Conservation (phyloP, 805 yeast genomes). For the Candida multigemmis region DNA sequence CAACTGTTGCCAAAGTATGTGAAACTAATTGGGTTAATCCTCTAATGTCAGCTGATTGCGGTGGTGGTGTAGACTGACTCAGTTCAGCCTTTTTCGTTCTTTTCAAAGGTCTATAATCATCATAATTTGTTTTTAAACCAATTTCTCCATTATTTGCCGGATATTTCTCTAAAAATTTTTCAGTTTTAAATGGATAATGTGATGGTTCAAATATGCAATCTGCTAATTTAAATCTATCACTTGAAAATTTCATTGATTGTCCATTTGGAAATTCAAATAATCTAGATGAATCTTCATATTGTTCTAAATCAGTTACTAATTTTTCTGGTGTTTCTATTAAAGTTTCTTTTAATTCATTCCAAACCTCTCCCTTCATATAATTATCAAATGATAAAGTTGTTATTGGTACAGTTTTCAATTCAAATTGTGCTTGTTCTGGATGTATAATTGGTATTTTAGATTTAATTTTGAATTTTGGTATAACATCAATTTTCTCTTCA, state of each 20-base stretch:
- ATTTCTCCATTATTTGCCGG: slow-evolving; percentile 44
- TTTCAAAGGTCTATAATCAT: slow-evolving; percentile 70
- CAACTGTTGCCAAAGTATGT: slow-evolving; percentile 49
- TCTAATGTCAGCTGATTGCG: slow-evolving; percentile 11
- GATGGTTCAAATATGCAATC: slow-evolving; percentile 68
- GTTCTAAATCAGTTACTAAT: slow-evolving; percentile 11
- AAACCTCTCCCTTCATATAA: slow-evolving; percentile 45
- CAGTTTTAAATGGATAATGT: slow-evolving; percentile 24
- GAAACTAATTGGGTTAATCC: slow-evolving; percentile 57
- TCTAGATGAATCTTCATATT: slow-evolving; percentile 22
- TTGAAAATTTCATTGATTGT: slow-evolving; percentile 49
- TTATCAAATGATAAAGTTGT: slow-evolving; percentile 43
- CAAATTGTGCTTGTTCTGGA: slow-evolving; percentile 18
- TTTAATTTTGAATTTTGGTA: slow-evolving; percentile 37
- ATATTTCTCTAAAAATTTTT: slow-evolving; percentile 14
- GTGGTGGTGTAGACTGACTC: slow-evolving; percentile 20
- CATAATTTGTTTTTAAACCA: slow-evolving; percentile 33
- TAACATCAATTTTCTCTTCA: slow-evolving; percentile 10
- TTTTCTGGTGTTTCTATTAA: slow-evolving; percentile 46
- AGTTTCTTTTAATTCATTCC: slow-evolving; percentile 72
- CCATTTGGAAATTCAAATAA: slow-evolving; percentile 75
- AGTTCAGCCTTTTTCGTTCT: slow-evolving; percentile 41
- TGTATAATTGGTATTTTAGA: slow-evolving; percentile 29
- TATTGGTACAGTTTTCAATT: slow-evolving; percentile 11
- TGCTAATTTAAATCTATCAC: slow-evolving; percentile 54